Base-by-base conservation (phyloP, 2,329 filamentous ascomycete species). In the Xylariaceae sp. region DNA sequence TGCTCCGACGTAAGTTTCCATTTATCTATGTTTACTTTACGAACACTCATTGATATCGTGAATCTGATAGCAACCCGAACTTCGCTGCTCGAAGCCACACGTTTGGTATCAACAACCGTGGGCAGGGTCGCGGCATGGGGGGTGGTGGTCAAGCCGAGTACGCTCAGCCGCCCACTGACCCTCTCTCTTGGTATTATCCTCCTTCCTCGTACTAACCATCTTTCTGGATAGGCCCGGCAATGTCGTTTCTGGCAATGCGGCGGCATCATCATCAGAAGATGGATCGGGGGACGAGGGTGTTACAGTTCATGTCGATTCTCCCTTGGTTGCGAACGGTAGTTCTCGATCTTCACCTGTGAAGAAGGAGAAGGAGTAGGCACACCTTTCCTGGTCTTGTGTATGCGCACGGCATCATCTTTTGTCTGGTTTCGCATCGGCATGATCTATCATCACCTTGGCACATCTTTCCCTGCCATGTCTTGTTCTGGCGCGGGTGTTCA, bases 301-400 rank as follows among this genome's bases (percentile, higher is more conserved):
- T 54, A 84, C 82, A n/a, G 78, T 85, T 65, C 78, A 79, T 58
- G 77, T 81, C 44, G 80, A 84, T 60, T 77, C 77, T 53, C 76
- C 76, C 48, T 72, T 76, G 52, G 70, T 72, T 49, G 76, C 75
- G 51, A 72, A 75, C 52, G 76, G 75, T 62, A 80, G 77, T 67
- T 75, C 77, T 63, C 74, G 79, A 62, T 79, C 78, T 23, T 84
- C 82, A 39, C 82, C 82, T 23, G 67, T 71, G 56, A 81, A 81
- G 65, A 69, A 74, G 65, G 75, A 76, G 67, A 74, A 75, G 66
- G 67, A 71, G 47, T 76, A 71, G 65, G 58, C 58, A 56, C 48
- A 43, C 44, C 40, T 33, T 31, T 51, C 21, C 49, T 24, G 46
- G 48, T 61, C 58, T 56, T 64, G 60, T 65, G 62, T 62, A 65